phyloP scores from a whole-genome alignment of 257 asterid species.

The Solanum virginianum region DNA sequence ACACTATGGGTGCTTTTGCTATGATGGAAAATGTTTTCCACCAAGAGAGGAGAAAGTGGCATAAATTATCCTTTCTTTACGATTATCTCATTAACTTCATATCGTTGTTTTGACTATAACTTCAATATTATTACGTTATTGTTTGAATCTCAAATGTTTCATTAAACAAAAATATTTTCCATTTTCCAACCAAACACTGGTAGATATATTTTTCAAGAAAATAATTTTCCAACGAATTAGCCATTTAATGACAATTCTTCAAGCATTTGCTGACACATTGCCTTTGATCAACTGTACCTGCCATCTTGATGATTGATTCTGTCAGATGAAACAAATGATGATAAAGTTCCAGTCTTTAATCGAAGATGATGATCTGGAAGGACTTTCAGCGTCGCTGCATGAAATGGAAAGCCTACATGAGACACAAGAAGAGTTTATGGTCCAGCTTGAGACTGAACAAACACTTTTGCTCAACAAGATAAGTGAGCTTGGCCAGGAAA shows the following conservation, averaged over 20 bases:
- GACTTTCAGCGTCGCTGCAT: constrained; percentile 32
- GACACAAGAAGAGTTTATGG: constrained; percentile 51
- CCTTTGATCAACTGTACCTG: background rate
- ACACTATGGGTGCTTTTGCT: background rate
- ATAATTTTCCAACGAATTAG: background rate
- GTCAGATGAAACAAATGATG: constrained; percentile 73
- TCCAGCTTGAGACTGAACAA: constrained; percentile 79
- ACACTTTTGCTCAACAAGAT: constrained; percentile 58
- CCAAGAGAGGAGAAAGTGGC: background rate
- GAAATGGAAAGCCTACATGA: constrained; percentile 78
- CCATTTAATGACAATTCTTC: background rate
- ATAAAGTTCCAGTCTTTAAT: constrained; percentile 52
- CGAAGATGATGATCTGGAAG: constrained; percentile 51
- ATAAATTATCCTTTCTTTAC: background rate
- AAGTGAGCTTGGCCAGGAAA: constrained; percentile 86
- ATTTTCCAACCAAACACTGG: background rate
- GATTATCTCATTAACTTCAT: background rate
- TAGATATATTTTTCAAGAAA: background rate
- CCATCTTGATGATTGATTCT: background rate
- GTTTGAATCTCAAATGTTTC: background rate
- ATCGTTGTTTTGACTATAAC: background rate
- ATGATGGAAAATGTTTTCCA: background rate
- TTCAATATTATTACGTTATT: background rate
- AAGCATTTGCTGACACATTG: background rate
- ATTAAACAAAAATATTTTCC: background rate